phyloP scores from a whole-genome alignment of 208 protist species.

The Trypanosoma caninum region DNA sequence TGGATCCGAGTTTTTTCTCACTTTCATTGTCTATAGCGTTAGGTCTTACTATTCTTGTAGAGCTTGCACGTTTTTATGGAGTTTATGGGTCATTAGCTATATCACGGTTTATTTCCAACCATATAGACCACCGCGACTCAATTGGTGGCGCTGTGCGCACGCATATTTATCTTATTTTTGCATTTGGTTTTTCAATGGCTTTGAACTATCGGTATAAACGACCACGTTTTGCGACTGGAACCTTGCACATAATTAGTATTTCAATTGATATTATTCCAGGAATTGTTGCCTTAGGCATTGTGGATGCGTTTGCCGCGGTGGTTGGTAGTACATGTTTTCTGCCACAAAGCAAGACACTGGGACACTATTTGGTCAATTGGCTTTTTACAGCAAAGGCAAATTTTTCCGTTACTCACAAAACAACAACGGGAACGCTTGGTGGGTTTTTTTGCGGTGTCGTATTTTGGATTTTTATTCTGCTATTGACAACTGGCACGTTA shows the following conservation, averaged over 20 bases:
- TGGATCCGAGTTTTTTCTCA: constrained; percentile 80
- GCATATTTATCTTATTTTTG: constrained; percentile 87
- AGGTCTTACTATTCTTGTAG: constrained; percentile 46
- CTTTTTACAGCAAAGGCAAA: constrained; percentile 80
- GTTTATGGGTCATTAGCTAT: constrained; percentile 57
- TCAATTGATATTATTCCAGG: constrained; percentile 81
- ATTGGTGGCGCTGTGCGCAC: constrained; percentile 69
- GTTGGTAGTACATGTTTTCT: constrained; percentile 78
- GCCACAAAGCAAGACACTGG: constrained; percentile 52
- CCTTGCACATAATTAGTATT: constrained; percentile 58
- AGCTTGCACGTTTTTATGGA: constrained; percentile 61
- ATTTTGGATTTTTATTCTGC: constrained; percentile 70
- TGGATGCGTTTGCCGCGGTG: constrained; percentile 81
- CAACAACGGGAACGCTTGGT: constrained; percentile 74
- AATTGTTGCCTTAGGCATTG: constrained; percentile 75
- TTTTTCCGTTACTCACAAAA: constrained; percentile 86
- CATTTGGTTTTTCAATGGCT: constrained; percentile 65
- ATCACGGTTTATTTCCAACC: constrained; percentile 44
- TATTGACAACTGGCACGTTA: constrained; percentile 19
- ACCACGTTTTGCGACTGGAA: background rate
- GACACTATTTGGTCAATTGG: constrained; percentile 68
- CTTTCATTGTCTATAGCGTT: constrained; percentile 69
- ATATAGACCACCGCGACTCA: constrained; percentile 78
- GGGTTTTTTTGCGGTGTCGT: constrained; percentile 65
- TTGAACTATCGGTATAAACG: constrained; percentile 62